Conservation (phyloP, 805 yeast species). For the Tetrapisispora arboricola region DNA sequence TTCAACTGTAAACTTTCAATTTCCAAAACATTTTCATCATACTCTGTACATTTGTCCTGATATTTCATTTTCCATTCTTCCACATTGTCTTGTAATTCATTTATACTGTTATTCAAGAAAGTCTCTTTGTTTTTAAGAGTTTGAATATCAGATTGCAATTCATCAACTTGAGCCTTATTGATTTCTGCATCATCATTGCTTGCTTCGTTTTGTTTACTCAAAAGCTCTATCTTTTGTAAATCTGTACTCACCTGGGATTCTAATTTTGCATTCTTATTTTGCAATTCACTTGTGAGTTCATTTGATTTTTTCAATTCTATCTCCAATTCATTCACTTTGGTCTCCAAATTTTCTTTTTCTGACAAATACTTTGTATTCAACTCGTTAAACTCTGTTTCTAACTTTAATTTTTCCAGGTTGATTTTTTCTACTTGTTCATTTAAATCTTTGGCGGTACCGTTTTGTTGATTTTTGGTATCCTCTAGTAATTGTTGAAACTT, state of each 20-base stretch:
- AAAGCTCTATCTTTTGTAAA: constrained; percentile 8
- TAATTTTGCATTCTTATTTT: constrained; percentile 2
- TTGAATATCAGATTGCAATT: constrained; percentile 27
- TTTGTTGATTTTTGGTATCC: constrained; percentile 3
- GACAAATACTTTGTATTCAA: constrained; percentile 4
- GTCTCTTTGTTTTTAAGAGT: constrained; percentile 24
- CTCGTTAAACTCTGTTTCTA: constrained; percentile 7
- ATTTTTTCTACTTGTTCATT: constrained; percentile 3
- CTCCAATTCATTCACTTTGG: not conserved
- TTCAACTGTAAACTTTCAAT: constrained; percentile 23
- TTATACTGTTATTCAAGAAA: constrained; percentile 23
- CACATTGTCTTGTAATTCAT: constrained; percentile 25
- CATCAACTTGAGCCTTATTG: constrained; percentile 30
- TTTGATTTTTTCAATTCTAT: not conserved
- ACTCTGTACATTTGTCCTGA: constrained; percentile 11
- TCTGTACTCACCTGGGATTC: constrained; percentile 13
- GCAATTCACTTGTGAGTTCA: not conserved
- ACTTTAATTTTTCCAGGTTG: constrained; percentile 4
- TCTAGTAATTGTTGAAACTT: constrained; percentile 4
- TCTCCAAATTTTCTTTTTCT: constrained; percentile 1
- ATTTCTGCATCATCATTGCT: constrained; percentile 28
- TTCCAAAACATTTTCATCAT: constrained; percentile 15
- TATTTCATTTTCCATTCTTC: constrained; percentile 18
- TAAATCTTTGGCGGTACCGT: constrained; percentile 1
- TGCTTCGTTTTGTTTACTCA: constrained; percentile 19